Base-by-base conservation (phyloP, 805 yeast genomes). In the Teunomyces aglyptinius region DNA sequence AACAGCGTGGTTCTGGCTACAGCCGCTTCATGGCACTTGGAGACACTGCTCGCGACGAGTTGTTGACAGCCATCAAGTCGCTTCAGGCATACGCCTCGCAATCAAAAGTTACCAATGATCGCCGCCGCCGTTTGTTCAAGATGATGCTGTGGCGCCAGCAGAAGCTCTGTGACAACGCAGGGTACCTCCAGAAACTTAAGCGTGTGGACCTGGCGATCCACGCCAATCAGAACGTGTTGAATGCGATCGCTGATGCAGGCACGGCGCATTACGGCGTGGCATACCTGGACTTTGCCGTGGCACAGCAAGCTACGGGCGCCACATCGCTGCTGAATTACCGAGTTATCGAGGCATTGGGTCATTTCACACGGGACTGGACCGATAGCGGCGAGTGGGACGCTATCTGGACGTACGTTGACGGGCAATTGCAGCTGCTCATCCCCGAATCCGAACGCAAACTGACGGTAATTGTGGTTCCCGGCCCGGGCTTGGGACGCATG, bases 401-500 rank as follows among this genome's bases (percentile, higher is more conserved):
- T 0, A 61, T 89, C 38, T 52, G 80, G 26, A 58, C 69, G 1
- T 89, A 82, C 51, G 71, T 89, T 12, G 54, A 59, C 1, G 40
- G 52, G 0, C 80, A 80, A 38, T 60, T 85, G 16, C 57, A 63
- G 3, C 42, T 53, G 3, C 52, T 64, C 34, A 62, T 68, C 51
- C 63, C 54, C 5, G 49, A 39, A n/a, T 47, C 51, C 6, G 63
- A 66, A 26, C 56, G 65, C 32, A 13, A 47, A 0, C 65, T 68
- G 5, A 78, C 87, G 0, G 64, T 79, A 10, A 74, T 89, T 0
- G 65, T 91, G 3, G 78, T 88, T 1, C 97, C 98, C 0, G 98
- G 98, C 0, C 80, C 94, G 1, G 98, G 98, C 0, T 70, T 86
- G 20, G 96, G 96, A 0, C 70, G 89, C 52, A 67, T 89, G 0